Percentiles rank a stretch among this genome's conserved stretches.
phyloP scores from a whole-genome alignment of 805 yeast species.

The Myxozyma sirexii region DNA sequence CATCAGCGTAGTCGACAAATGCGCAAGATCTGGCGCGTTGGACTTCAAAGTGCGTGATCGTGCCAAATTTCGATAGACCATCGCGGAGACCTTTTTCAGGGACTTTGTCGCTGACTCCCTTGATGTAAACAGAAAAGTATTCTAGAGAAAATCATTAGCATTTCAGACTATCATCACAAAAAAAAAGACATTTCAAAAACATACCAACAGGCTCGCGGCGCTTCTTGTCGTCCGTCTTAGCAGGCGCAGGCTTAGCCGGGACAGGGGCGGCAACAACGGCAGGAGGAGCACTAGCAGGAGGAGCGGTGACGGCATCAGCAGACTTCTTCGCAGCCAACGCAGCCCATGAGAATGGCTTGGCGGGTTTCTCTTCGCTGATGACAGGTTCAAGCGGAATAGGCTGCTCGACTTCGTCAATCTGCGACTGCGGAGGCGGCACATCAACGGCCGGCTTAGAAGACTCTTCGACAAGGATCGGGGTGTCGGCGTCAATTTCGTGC shows the following conservation, averaged over 20 bases:
- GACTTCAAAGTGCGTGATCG: conserved; percentile 43
- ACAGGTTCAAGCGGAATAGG: conserved; percentile 25
- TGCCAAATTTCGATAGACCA: conserved; percentile 42
- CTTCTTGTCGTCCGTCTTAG: conserved; percentile 23
- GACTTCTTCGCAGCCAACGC: conserved; percentile 35
- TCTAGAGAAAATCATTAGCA: conserved; percentile 12
- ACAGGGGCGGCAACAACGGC: conserved; percentile 35
- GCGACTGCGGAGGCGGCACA: conserved; percentile 17
- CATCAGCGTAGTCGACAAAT: conserved; percentile 45
- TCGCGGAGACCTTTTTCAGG: conserved; percentile 37
- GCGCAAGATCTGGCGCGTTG: conserved; percentile 42
- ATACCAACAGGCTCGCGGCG: conserved; percentile 16
- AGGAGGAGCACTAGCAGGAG: conserved; percentile 27
- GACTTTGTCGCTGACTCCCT: conserved; percentile 40
- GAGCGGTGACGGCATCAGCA: conserved; percentile 31
- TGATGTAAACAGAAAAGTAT: conserved; percentile 44
- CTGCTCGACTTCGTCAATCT: conserved; percentile 25
- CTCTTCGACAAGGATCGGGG: conserved; percentile 12
- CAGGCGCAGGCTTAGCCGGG: conserved; percentile 18
- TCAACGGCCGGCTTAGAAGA: conserved; percentile 21
- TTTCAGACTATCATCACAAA: neutral
- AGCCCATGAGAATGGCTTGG: conserved; percentile 40
- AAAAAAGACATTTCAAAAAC: too few species aligned
- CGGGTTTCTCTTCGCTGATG: conserved; percentile 9
- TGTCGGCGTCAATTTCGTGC: conserved; percentile 57